Conservation (phyloP, 2,329 filamentous ascomycete genomes). For the Teratosphaeria zuluensis region DNA sequence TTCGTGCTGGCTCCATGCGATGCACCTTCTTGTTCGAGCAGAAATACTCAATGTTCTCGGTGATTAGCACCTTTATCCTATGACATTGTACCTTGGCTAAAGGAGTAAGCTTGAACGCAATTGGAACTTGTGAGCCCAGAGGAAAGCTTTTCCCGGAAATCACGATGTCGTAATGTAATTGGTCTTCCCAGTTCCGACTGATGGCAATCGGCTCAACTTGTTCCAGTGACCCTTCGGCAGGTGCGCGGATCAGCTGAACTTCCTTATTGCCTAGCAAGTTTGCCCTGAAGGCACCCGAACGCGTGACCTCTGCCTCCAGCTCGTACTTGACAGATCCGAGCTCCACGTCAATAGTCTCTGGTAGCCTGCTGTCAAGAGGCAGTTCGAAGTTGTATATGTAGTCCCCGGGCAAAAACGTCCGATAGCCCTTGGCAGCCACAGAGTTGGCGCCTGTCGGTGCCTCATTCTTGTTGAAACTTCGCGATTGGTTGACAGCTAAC, state of each 20-base stretch:
- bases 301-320: conserved; percentile 73
- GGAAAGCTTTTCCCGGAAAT: conserved; percentile 94
- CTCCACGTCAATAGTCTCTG: conserved; percentile 79
- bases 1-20: conserved; percentile 71
- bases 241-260: conserved; percentile 72
- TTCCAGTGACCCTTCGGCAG: conserved; percentile 78
- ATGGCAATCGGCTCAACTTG: conserved; percentile 91
- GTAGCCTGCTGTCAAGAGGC: conserved; percentile 65
- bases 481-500: conserved; percentile 68
- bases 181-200: conserved; percentile 87
- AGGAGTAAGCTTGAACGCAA: conserved; percentile 88
- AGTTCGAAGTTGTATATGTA: conserved; percentile 73
- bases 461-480: conserved; percentile 78
- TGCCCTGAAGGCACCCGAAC: conserved; percentile 79
- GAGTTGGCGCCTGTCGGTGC: conserved; percentile 39
- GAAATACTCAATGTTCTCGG: conserved; percentile 85
- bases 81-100: conserved; percentile 89
- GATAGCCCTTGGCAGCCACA: conserved; percentile 70
- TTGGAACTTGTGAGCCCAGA: conserved; percentile 76
- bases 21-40: conserved; percentile 78
- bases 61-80: conserved; percentile 82
- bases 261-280: conserved; percentile 77
- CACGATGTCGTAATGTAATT: conserved; percentile 89
- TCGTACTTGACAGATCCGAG: conserved; percentile 83
- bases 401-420: conserved; percentile 69